A percentile compares a stretch with the other conserved stretches of the same genome.
Conservation (phyloP, 768 basidiomycete species). For the Rhodocollybia butyracea region DNA sequence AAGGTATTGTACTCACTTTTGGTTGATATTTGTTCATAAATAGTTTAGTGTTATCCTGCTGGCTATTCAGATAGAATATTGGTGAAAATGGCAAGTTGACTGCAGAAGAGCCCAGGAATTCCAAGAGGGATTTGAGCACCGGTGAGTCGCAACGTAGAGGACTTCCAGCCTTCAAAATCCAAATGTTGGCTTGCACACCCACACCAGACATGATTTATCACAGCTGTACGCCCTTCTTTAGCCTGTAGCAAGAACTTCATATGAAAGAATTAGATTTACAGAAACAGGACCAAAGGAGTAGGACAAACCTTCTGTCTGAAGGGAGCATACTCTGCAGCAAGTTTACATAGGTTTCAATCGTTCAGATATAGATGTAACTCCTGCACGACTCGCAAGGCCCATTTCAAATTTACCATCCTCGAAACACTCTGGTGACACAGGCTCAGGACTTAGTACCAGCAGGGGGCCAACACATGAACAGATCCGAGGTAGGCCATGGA, state of each 20-base stretch:
- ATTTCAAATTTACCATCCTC: background rate
- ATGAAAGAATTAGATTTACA: background rate
- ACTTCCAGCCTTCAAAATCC: background rate
- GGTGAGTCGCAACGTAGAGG: background rate
- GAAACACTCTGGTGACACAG: background rate
- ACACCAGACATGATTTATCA: background rate
- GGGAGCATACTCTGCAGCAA: background rate
- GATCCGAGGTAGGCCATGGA: background rate
- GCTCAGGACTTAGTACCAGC: background rate
- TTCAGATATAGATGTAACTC: background rate
- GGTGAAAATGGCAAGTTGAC: background rate
- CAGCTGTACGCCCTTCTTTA: background rate
- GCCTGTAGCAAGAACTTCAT: background rate
- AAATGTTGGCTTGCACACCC: background rate
- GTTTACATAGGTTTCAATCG: background rate
- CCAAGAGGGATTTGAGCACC: background rate
- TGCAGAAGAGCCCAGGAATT: background rate
- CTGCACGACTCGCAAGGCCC: no score
- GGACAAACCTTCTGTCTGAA: background rate
- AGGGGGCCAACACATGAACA: no score
- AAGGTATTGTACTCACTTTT: background rate
- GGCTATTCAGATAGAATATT: background rate
- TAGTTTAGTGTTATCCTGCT: background rate
- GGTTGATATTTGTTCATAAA: background rate
- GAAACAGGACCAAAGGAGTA: background rate